phyloP scores from a whole-genome alignment of 371 early-diverging fungal species.

The Cokeromyces recurvatus region DNA sequence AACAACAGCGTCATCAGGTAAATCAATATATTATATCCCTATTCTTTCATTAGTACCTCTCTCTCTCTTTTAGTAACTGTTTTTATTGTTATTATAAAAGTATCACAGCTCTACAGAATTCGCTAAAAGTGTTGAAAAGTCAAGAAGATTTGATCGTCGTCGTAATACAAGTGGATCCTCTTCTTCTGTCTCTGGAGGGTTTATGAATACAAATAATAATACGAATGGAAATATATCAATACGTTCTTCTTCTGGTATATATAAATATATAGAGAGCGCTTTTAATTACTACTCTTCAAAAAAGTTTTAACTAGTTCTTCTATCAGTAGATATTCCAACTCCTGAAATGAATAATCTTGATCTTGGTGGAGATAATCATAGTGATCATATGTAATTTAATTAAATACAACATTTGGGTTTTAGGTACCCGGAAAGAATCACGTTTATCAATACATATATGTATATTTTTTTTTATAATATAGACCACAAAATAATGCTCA shows the following conservation, averaged over 20 bases:
- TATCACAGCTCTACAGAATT: background rate
- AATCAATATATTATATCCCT: no score
- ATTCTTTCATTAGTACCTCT: no score
- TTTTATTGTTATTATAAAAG: no score
- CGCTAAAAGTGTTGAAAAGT: background rate
- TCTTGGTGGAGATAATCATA: slow-evolving; percentile 1
- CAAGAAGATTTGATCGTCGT: background rate
- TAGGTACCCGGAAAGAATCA: no score
- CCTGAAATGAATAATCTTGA: slow-evolving; percentile 9
- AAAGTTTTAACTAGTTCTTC: no score
- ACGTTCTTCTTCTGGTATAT: slow-evolving; percentile 9
- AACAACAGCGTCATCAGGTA: no score
- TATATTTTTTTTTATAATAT: background rate
- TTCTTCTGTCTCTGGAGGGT: background rate
- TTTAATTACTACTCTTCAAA: background rate
- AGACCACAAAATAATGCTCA: background rate
- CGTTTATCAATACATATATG: no score
- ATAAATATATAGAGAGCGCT: no score
- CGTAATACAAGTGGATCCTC: background rate
- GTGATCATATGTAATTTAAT: no score
- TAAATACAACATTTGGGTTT: no score
- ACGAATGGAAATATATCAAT: background rate
- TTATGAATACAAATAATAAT: no score
- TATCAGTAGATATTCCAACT: slow-evolving; percentile 4
- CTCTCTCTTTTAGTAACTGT: no score